Evolutionary conservation across 2,329 filamentous ascomycete species (phyloP), one percentile per base, ranked within the genome.

Genomic region (Arthrobotrys pseudoclavata): DNA sequence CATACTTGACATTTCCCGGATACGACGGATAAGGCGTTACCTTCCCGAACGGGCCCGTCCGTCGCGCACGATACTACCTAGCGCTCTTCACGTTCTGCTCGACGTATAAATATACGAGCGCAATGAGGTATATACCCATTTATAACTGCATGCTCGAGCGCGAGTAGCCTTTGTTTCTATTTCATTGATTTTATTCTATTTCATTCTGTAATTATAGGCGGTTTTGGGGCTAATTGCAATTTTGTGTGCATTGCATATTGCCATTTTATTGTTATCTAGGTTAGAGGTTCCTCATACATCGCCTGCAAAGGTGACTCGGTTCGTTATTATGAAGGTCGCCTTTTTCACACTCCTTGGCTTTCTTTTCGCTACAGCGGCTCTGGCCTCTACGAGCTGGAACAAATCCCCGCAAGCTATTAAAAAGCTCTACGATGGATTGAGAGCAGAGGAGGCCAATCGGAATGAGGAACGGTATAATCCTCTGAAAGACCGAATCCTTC

Each of bases 351-450:
- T 76, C 57, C 60, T 74, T 53, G 69, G 62, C 7, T 37, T 69
- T 31, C 57, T 76, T 9, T 69, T 69, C 57, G 72, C 72, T 9
- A 61, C 72, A 26, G 60, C 66, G 26, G 52, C 72, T 18, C 29
- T 76, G 42, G 72, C 72, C 13, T 76, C 71, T 12, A 40, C 71
- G 1, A 45, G 26, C n/a, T 76, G 71, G 71, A 69, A 68, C 12
- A 34, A 48, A 18, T 70, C 72, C 1, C 72, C 72, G 1, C 66
- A 40, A 24, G 57, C 53, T n/a, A 67, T 76, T n/a, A 20, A 34
- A 42, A 69, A 67, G 47, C 42, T 76, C 1, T 66, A 70, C 31
- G 61, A 70, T 9, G 6, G 47, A 22, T n/a, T 70, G 13, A 47
- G 64, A 12, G 53, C 29, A 4, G 64, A 66, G 2, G 20, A 4